Evolutionary conservation across 768 basidiomycete species (phyloP).

Genomic region (Hypholoma fasciculare): DNA sequence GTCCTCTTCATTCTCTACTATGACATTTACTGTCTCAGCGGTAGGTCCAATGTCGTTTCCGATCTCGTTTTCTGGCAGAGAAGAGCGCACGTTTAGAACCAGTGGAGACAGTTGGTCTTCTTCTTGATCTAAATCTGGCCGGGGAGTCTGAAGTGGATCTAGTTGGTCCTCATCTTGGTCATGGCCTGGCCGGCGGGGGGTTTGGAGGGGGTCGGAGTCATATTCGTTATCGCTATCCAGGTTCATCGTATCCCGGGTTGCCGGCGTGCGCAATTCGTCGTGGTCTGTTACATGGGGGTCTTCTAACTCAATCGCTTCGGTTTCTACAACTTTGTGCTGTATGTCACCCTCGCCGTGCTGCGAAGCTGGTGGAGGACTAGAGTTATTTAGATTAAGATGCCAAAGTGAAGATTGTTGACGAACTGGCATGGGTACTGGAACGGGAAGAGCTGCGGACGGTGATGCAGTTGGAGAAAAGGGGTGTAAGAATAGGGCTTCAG

Average conservation of each 20-base stretch:
- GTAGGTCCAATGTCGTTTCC: background rate
- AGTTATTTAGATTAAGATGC: slow-evolving; percentile 3
- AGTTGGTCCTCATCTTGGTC: slow-evolving; percentile 13
- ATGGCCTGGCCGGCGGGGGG: slow-evolving; percentile 13
- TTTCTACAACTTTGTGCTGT: background rate
- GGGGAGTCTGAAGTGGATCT: slow-evolving; percentile 23
- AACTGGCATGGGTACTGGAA: slow-evolving; percentile 12
- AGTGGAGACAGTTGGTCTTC: slow-evolving; percentile 19
- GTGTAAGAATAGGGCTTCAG: slow-evolving; percentile 18
- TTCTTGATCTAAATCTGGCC: background rate
- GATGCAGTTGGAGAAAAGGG: slow-evolving; percentile 19
- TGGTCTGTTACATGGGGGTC: background rate
- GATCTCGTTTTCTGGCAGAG: slow-evolving; percentile 13
- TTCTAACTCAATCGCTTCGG: background rate
- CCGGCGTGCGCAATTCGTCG: slow-evolving; percentile 6
- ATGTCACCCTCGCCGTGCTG: background rate
- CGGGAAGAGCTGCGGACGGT: background rate
- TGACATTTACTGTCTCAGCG: background rate
- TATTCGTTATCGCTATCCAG: slow-evolving; percentile 12
- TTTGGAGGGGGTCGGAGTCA: slow-evolving; percentile 21
- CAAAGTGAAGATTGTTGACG: slow-evolving; percentile 18
- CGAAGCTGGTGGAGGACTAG: background rate
- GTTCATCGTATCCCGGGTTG: background rate
- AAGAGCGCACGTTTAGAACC: slow-evolving; percentile 22
- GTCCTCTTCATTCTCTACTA: background rate